Evolutionary conservation across 2,329 filamentous ascomycete species (phyloP), one percentile per base, ranked within the genome.

Genomic region (Diaporthe citriasiana): DNA sequence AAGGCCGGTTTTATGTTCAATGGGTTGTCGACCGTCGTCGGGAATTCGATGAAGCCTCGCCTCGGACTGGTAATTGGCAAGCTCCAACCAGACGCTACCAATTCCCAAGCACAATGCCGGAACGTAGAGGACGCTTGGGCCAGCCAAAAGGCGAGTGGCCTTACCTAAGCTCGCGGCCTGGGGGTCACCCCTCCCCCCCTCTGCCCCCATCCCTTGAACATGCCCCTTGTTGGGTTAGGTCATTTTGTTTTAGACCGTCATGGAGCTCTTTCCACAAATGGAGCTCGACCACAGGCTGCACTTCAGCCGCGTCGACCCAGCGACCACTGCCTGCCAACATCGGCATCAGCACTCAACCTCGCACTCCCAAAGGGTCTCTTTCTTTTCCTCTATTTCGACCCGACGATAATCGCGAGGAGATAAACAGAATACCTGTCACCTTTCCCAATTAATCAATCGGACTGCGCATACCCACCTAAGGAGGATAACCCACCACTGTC

Each of bases 301-400:
- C 80, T 81, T 79, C 79, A 83, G 82, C 84, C 83, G 84, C 84
- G 84, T 84, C 80, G 80, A 79, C 71, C 63, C 42, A 63, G 42
- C 60, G 45, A 71, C 57, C 72, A 73, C 22, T 60, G 66, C 27
- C 55, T 56, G 60, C 55, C 70, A 73, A 40, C 75, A 70, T 71
- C 75, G 75, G 71, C 75, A 75, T 70, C 74, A 77, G 73, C 59
- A 30, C 33, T 17, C 60, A 70, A 71, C 38, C 33, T 22, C 65
- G 72, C 40, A 51, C 70, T 73, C 70, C 72, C 76, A 60, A 74
- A 50, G 42, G n/a, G 22, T 30, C 59, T 47, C 65, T 47, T 22
- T 66, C 51, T 53, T 55, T 30, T 17, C 50, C 59, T 45, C 9
- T 25, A 27, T 25, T 45, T n/a, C 47, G 33, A 51, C 33, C 33